Evolutionary conservation across 2,329 filamentous ascomycete species (phyloP).

Genomic region (Cordyceps javanica): DNA sequence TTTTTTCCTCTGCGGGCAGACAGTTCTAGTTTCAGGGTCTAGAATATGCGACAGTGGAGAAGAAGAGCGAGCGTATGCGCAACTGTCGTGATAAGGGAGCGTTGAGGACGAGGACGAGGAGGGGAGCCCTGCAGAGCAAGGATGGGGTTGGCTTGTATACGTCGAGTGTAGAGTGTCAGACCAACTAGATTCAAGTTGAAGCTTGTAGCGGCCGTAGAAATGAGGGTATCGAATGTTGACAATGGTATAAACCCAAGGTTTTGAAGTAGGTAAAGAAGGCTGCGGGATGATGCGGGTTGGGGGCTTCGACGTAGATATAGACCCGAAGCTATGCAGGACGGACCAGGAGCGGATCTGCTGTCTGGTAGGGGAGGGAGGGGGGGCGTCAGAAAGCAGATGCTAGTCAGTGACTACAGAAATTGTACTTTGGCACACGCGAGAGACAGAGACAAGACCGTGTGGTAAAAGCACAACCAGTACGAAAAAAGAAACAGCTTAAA

Average conservation of each 20-base stretch:
- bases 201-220: too few relatives aligned
- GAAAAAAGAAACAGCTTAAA: neutral
- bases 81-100: neutral
- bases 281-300: slow-evolving; percentile 12
- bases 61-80: neutral
- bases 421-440: neutral
- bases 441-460: neutral
- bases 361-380: neutral
- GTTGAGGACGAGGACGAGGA: neutral
- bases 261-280: slow-evolving; percentile 5
- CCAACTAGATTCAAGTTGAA: neutral
- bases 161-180: neutral
- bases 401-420: slow-evolving; percentile 10
- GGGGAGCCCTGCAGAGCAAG: neutral
- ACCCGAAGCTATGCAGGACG: slow-evolving; percentile 12
- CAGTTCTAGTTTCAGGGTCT: neutral
- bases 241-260: slow-evolving; percentile 1
- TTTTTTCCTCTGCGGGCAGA: neutral
- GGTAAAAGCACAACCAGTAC: neutral
- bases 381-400: slow-evolving; percentile 5
- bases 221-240: neutral
- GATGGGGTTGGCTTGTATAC: neutral
- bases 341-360: slow-evolving; percentile 9
- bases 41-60: neutral
- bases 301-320: slow-evolving; percentile 12